Conservation (phyloP, 495 filamentous ascomycete genomes). For the Xylaria bambusicola region DNA sequence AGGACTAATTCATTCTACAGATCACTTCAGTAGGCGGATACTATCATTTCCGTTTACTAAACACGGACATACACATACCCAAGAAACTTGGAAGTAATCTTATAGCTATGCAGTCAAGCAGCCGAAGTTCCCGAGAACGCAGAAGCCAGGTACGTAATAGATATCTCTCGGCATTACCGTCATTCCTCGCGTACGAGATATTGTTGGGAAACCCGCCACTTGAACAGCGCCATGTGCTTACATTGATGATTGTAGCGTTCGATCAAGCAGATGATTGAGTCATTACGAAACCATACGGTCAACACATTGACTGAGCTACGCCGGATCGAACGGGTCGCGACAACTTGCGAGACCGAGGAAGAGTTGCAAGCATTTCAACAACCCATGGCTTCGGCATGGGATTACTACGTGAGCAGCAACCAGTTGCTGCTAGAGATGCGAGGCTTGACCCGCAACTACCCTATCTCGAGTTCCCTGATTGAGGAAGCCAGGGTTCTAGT, state of each 20-base stretch:
- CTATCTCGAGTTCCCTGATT: constrained; percentile 68
- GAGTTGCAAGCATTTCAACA: constrained; percentile 56
- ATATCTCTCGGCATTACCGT: background rate
- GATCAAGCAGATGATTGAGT: constrained; percentile 47
- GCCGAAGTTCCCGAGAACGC: constrained; percentile 9
- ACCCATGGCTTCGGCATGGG: constrained; percentile 72
- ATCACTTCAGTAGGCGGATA: background rate
- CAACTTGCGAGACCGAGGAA: constrained; percentile 53
- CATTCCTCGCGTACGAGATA: background rate
- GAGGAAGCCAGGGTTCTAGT: constrained; percentile 69
- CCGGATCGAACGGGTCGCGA: constrained; percentile 68
- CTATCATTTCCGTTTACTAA: background rate
- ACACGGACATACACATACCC: background rate
- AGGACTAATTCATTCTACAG: background rate
- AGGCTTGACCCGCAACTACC: constrained; percentile 68
- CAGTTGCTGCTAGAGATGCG: constrained; percentile 73
- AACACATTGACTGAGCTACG: constrained; percentile 63
- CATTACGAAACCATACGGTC: constrained; percentile 36
- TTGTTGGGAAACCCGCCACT: background rate
- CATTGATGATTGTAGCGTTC: constrained; percentile 25
- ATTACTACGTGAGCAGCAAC: constrained; percentile 72
- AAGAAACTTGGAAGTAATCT: background rate
- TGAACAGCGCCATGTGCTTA: background rate
- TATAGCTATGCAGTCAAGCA: constrained; percentile 6
- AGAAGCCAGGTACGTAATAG: constrained; percentile 8